Evolutionary conservation across 192 early-diverging fungal genomes (phyloP).

Genomic region (Mortierella antarctica): DNA sequence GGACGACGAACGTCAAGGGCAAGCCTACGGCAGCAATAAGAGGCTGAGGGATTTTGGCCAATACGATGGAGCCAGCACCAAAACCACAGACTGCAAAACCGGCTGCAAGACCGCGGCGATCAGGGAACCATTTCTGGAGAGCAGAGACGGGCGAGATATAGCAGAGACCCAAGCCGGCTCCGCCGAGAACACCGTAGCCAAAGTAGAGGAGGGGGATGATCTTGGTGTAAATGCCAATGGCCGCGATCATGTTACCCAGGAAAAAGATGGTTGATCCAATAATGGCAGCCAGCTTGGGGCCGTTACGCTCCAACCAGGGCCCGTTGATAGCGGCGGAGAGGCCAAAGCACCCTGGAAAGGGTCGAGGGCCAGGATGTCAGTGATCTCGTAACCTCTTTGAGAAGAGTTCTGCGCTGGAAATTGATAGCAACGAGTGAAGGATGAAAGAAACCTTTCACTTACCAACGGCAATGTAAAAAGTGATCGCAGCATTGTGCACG

Average conservation of each 20-base stretch:
- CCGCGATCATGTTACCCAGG: conserved; percentile 66
- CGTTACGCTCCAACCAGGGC: conserved; percentile 69
- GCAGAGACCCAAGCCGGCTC: conserved; percentile 68
- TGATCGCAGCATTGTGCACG: conserved; percentile 61
- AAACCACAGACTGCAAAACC: conserved; percentile 82
- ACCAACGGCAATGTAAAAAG: conserved; percentile 72
- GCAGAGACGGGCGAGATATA: conserved; percentile 73
- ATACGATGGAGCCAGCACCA: conserved; percentile 78
- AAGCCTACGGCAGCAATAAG: conserved; percentile 68
- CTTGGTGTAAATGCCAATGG: conserved; percentile 62
- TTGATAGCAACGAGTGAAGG: background rate
- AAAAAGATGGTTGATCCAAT: conserved; percentile 64
- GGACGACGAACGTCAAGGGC: conserved; percentile 71
- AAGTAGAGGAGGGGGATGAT: conserved; percentile 71
- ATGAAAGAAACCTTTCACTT: background rate
- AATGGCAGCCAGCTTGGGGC: conserved; percentile 61
- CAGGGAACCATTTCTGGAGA: conserved; percentile 74
- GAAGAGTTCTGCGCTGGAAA: background rate
- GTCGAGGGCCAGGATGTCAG: background rate
- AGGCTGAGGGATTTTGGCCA: conserved; percentile 70
- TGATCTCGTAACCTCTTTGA: background rate
- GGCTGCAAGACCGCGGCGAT: conserved; percentile 68
- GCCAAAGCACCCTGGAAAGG: conserved; percentile 56
- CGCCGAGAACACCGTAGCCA: conserved; percentile 73
- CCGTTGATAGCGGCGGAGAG: conserved; percentile 68